Evolutionary conservation across 345 rosid genomes (phyloP).

Genomic region (Erysimum cheiranthoides): DNA sequence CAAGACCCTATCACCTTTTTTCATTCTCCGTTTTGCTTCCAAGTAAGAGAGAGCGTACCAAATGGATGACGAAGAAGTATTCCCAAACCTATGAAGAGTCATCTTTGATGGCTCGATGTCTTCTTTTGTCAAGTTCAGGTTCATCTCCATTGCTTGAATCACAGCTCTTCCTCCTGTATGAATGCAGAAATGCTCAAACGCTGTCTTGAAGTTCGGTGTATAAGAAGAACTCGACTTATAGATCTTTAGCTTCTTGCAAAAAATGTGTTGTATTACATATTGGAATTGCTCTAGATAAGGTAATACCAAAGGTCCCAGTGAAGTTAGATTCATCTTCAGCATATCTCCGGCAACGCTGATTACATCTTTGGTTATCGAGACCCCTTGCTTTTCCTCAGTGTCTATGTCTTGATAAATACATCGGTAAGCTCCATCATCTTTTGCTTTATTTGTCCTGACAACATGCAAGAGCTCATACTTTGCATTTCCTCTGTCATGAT

Average conservation of each 20-base stretch:
- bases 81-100: slow-evolving; percentile 64
- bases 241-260: slow-evolving; percentile 48
- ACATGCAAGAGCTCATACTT: slow-evolving; percentile 56
- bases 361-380: slow-evolving; percentile 57
- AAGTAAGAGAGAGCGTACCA: slow-evolving; percentile 63
- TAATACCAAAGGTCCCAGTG: slow-evolving; percentile 56
- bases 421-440: slow-evolving; percentile 54
- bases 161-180: slow-evolving; percentile 71
- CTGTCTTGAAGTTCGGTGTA: slow-evolving; percentile 64
- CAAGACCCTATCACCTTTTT: slow-evolving; percentile 58
- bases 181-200: slow-evolving; percentile 67
- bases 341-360: slow-evolving; percentile 59
- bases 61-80: slow-evolving; percentile 69
- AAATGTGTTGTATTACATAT: slow-evolving; percentile 38
- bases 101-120: slow-evolving; percentile 67
- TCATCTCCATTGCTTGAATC: slow-evolving; percentile 59
- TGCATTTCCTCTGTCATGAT: slow-evolving; percentile 47
- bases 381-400: slow-evolving; percentile 53
- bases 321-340: slow-evolving; percentile 55
- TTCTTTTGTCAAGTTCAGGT: slow-evolving; percentile 51
- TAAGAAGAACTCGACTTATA: slow-evolving; percentile 40
- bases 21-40: slow-evolving; percentile 58
- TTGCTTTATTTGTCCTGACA: slow-evolving; percentile 55
- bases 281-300: slow-evolving; percentile 57
- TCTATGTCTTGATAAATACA: slow-evolving; percentile 67